phyloP scores from a whole-genome alignment of 306 rosid genomes.

The Trifolium subterraneum region DNA sequence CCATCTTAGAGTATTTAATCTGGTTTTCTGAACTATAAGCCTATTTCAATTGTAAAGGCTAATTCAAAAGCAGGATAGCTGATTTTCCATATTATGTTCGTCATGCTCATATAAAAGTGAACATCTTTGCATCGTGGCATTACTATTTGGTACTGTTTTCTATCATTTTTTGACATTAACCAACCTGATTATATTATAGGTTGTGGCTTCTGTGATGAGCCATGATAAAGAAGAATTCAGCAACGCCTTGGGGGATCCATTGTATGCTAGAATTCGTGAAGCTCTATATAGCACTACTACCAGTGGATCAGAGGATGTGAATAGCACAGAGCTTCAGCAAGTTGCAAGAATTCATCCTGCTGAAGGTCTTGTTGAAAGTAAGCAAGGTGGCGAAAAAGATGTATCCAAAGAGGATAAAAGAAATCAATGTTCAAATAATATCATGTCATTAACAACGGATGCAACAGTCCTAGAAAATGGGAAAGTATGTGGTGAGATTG shows the following conservation, averaged over 20 bases:
- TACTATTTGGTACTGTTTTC: slow-evolving; percentile 19
- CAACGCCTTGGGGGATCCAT: slow-evolving; percentile 64
- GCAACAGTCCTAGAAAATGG: neutral
- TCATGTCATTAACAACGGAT: neutral
- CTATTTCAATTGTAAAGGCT: neutral
- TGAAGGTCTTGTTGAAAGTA: slow-evolving; percentile 40
- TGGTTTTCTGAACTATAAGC: slow-evolving; percentile 22
- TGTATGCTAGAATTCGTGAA: slow-evolving; percentile 66
- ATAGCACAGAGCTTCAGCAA: slow-evolving; percentile 41
- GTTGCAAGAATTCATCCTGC: slow-evolving; percentile 39
- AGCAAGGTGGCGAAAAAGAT: slow-evolving; percentile 39
- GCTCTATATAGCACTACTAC: slow-evolving; percentile 40
- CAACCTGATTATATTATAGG: slow-evolving; percentile 50
- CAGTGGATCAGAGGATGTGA: slow-evolving; percentile 39
- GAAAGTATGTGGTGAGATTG: neutral
- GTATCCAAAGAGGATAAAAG: slow-evolving; percentile 39
- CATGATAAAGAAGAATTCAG: slow-evolving; percentile 60
- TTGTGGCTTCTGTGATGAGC: slow-evolving; percentile 67
- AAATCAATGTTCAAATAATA: slow-evolving; percentile 39
- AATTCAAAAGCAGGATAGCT: too few species aligned
- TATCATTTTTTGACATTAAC: slow-evolving; percentile 25
- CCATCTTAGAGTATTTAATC: slow-evolving; percentile 5
- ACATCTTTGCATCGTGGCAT: neutral
- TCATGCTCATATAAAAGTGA: neutral
- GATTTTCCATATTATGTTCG: too few species aligned